Evolutionary conservation across 1,139 yeast species (phyloP).

Genomic region (Sugiyamaella novakii): DNA sequence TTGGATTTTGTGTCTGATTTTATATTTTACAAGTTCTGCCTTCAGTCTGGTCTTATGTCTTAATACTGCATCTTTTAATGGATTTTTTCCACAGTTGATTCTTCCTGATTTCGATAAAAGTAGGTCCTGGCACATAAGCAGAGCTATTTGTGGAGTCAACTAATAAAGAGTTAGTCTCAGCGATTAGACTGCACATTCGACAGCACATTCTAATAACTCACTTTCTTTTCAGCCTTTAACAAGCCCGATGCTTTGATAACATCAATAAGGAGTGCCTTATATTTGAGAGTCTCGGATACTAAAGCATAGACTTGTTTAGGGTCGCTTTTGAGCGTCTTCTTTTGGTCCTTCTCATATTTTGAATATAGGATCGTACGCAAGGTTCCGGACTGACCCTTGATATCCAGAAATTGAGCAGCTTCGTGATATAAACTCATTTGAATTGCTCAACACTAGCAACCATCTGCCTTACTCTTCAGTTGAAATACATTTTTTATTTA

Average conservation of each 20-base stretch:
- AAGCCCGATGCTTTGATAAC: constrained; percentile 69
- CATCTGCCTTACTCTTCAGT: no score
- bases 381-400: constrained; percentile 54
- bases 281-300: constrained; percentile 73
- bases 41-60: constrained; percentile 76
- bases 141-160: constrained; percentile 52
- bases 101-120: constrained; percentile 75
- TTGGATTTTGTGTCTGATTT: constrained; percentile 64
- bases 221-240: constrained; percentile 51
- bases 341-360: constrained; percentile 44
- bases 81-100: constrained; percentile 87
- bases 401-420: constrained; percentile 44
- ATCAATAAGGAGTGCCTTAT: constrained; percentile 59
- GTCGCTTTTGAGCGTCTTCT: constrained; percentile 52
- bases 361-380: constrained; percentile 69
- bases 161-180: constrained; percentile 31
- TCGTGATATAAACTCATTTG: constrained; percentile 43
- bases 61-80: constrained; percentile 78
- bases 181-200: constrained; percentile 28
- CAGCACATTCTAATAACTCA: constrained; percentile 24
- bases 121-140: constrained; percentile 78
- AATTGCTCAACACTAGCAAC: no score
- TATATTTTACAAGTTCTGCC: constrained; percentile 79
- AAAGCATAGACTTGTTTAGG: constrained; percentile 87
- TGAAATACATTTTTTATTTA: no score